These are phyloP conservation scores for Colletotrichum costaricense DNA, from an alignment of 2,329 filamentous ascomycete species.

Conservation along the genomic window DNA sequence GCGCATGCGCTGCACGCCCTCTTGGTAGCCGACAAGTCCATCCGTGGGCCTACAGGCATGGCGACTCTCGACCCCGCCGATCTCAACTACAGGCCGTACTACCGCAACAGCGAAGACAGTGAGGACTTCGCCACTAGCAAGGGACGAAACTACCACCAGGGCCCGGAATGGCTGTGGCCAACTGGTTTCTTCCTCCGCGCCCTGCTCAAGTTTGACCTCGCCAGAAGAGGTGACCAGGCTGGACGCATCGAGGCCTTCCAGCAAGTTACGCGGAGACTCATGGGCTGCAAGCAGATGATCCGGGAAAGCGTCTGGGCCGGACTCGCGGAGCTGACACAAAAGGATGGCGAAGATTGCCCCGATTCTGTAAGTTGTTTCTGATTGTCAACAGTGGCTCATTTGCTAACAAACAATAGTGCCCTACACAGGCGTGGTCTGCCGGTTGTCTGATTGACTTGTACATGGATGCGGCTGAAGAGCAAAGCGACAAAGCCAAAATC, in stretches of 20 bases:
- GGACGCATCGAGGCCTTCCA: conserved; percentile 91
- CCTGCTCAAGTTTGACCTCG: conserved; percentile 88
- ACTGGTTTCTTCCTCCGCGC: conserved; percentile 95
- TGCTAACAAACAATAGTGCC: conserved; percentile 67
- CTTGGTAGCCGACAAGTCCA: conserved; percentile 79
- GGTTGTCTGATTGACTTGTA: conserved; percentile 95
- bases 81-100: conserved; percentile 93
- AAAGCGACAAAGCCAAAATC: conserved; percentile 43
- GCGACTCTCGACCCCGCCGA: conserved; percentile 93
- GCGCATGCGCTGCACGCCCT: conserved; percentile 84
- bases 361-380: conserved; percentile 78
- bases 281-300: conserved; percentile 88
- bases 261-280: conserved; percentile 86
- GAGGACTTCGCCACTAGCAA: conserved; percentile 92
- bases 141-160: conserved; percentile 97
- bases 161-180: conserved; percentile 98
- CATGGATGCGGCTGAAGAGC: conserved; percentile 81
- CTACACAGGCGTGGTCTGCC: conserved; percentile 96
- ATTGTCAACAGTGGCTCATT: neutral
- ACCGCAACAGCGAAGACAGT: conserved; percentile 94
- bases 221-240: conserved; percentile 70
- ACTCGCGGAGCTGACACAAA: conserved; percentile 92
- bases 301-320: conserved; percentile 87
- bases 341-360: conserved; percentile 82
- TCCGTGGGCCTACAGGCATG: conserved; percentile 93